Conservation (phyloP, 2,329 filamentous ascomycete genomes). For the Ceratocystis papillata region DNA sequence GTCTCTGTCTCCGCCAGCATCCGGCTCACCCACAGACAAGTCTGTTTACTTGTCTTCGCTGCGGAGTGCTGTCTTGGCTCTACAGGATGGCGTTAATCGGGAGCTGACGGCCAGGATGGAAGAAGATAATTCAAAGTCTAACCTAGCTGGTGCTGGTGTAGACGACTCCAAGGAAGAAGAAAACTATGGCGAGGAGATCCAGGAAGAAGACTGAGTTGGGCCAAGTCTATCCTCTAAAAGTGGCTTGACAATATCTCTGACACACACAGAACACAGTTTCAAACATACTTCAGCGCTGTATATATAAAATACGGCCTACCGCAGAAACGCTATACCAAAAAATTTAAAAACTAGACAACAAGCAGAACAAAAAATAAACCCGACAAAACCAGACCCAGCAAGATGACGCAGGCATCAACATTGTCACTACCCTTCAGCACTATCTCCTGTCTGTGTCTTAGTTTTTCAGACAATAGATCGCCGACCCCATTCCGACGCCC, state of each 20-base stretch:
- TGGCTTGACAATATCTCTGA: not conserved
- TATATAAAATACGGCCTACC: not conserved
- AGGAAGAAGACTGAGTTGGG: conserved; percentile 46
- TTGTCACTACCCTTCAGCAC: not conserved
- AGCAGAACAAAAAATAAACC: conserved; percentile 1
- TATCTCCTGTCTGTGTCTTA: not conserved
- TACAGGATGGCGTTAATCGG: conserved; percentile 59
- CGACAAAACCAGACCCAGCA: not conserved
- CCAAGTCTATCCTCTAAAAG: not conserved
- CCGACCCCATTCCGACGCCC: conserved; percentile 21
- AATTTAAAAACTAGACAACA: conserved; percentile 6
- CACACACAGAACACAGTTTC: not conserved
- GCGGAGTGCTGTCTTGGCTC: conserved; percentile 42
- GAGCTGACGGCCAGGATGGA: conserved; percentile 67
- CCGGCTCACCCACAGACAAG: conserved; percentile 39
- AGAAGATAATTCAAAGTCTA: conserved; percentile 46
- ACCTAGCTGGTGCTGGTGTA: conserved; percentile 29
- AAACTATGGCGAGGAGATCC: conserved; percentile 77
- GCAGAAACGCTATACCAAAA: conserved; percentile 14
- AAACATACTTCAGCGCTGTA: not conserved
- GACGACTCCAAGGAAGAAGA: conserved; percentile 56
- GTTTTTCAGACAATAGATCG: not conserved
- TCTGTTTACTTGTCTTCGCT: conserved; percentile 50
- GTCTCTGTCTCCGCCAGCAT: conserved; percentile 31
- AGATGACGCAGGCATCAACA: not conserved